phyloP scores from a whole-genome alignment of 2,329 filamentous ascomycete genomes.

The Fusarium chuoi region DNA sequence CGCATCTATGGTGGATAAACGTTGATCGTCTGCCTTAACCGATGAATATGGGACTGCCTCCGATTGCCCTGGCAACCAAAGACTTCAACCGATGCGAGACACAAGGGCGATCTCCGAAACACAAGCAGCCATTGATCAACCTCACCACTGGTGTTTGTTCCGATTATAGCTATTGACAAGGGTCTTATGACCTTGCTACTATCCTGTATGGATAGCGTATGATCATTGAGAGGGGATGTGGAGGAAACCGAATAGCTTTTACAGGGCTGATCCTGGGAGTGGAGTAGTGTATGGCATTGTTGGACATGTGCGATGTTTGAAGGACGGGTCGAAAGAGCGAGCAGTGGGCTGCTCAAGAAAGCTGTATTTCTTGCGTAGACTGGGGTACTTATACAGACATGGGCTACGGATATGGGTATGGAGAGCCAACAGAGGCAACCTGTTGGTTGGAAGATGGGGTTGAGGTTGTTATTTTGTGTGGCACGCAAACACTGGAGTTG shows the following conservation, averaged over 20 bases:
- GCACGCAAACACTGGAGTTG: conserved; percentile 37
- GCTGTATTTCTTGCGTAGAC: conserved; percentile 40
- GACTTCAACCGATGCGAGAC: conserved; percentile 12
- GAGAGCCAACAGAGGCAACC: conserved; percentile 34
- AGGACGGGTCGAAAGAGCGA: conserved; percentile 26
- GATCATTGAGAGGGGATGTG: conserved; percentile 2
- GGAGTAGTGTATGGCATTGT: conserved; percentile 26
- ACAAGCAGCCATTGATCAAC: neutral
- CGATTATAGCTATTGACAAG: neutral
- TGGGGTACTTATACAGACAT: conserved; percentile 28
- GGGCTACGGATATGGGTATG: neutral
- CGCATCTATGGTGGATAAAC: neutral
- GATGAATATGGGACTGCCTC: neutral
- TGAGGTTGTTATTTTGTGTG: neutral
- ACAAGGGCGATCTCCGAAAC: conserved; percentile 2
- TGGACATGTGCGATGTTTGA: conserved; percentile 35
- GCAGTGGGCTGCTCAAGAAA: conserved; percentile 37
- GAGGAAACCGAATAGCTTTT: neutral
- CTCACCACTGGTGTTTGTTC: neutral
- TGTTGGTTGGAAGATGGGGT: conserved; percentile 24
- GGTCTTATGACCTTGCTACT: neutral
- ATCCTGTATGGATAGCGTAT: neutral
- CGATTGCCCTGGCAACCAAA: neutral
- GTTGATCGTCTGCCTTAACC: neutral
- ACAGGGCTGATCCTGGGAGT: neutral